phyloP scores from a whole-genome alignment of 2,329 filamentous ascomycete genomes.

The Bimuria novae-zelandiae region DNA sequence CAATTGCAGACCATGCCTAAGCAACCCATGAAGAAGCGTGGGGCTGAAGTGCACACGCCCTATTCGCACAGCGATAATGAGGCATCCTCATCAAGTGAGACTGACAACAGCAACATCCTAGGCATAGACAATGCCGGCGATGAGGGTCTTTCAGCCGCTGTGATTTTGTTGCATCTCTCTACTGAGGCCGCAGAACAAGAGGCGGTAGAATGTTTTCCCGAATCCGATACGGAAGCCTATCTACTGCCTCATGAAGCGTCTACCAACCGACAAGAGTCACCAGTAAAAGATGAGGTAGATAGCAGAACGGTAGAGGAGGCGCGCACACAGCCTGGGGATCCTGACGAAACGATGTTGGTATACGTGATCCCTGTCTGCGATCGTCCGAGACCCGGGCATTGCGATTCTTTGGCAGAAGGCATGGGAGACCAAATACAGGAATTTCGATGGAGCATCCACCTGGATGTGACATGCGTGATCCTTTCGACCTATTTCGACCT shows the following conservation, averaged over 20 bases:
- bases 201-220: too few species aligned
- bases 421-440: background rate
- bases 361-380: background rate
- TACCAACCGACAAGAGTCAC: background rate
- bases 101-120: background rate
- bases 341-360: background rate
- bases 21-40: background rate
- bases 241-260: background rate
- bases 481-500: too few species aligned
- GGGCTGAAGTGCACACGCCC: background rate
- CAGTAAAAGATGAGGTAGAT: background rate
- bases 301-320: background rate
- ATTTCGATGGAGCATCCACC: conserved; percentile 1
- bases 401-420: background rate
- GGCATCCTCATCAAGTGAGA: background rate
- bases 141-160: background rate
- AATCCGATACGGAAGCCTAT: background rate
- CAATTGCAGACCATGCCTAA: too few species aligned
- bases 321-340: background rate
- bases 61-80: background rate
- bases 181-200: too few species aligned
- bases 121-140: background rate
- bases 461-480: too few species aligned
- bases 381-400: background rate
- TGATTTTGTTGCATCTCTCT: background rate